Percentiles rank a stretch among this genome's conserved stretches.
These are phyloP conservation scores for Malassezia arunalokei DNA, from an alignment of 1,284 basidiomycete genomes.

Conservation along the genomic window DNA sequence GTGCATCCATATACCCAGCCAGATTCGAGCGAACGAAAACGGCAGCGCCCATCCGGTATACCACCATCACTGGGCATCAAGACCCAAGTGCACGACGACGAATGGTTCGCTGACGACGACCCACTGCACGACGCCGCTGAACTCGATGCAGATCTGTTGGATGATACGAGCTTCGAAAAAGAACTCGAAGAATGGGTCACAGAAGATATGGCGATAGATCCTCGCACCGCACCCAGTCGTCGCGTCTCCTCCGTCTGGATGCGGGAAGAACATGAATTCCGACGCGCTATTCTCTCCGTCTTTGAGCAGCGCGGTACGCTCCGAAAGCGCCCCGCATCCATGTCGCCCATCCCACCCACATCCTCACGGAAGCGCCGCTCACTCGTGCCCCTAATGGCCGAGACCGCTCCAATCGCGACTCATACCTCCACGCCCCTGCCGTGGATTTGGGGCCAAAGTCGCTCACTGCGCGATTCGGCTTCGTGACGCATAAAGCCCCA, in stretches of 20 bases:
- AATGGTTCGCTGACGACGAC: conserved; percentile 31
- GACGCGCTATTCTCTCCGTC: conserved; percentile 19
- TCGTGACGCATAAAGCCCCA: background rate
- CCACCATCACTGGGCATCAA: conserved; percentile 1
- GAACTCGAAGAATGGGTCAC: conserved; percentile 4
- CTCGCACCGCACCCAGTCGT: background rate
- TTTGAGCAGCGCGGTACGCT: conserved; percentile 1
- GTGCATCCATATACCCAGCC: conserved; percentile 19
- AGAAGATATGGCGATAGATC: background rate
- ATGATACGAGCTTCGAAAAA: background rate
- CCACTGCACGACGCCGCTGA: background rate
- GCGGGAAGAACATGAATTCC: conserved; percentile 23
- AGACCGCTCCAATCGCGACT: background rate
- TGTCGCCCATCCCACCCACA: background rate
- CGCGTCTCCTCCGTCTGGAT: background rate
- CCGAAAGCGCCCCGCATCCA: background rate
- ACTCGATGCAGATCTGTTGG: background rate
- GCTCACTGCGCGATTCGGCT: background rate
- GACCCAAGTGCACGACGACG: background rate
- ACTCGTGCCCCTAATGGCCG: background rate
- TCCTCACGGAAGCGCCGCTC: background rate
- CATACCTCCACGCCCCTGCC: background rate
- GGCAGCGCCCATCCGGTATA: conserved; percentile 8
- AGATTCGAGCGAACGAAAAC: background rate
- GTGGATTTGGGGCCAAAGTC: background rate